Evolutionary conservation across 2,329 filamentous ascomycete species (phyloP), one percentile per base, ranked within the genome.

Genomic region (Grosmannia huntii): DNA sequence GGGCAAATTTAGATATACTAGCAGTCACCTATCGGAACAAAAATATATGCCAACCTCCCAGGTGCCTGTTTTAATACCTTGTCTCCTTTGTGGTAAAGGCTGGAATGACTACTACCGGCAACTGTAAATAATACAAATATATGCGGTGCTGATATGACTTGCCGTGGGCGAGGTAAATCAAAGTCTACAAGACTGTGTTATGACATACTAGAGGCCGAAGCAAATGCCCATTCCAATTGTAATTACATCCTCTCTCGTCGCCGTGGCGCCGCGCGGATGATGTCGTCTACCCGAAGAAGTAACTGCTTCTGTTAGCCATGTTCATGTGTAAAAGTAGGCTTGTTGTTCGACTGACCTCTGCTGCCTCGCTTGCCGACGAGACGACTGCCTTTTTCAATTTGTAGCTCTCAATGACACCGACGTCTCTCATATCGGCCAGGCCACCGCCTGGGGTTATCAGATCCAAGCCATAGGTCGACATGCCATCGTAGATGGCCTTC

Each of bases 361-460:
- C 91, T 62, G 94, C 94, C 75, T 99, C 94, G 60, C 90, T 95
- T 25, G 94, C 94, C 61, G 90, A 96, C 57, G 88, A 95, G 56
- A 99, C 94, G 57, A 99, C 94, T n/a, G 94, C 94, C 70, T 84
- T 87, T 83, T 99, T 99, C 70, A 99, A 76, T 80, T 99, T 99
- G 80, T 96, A 97, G 72, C 90, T 95, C 76, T 99, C 94, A 65
- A 99, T 87, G 31, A 99, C 91, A 51, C 94, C 94, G 53, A 95
- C 71, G 67, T 99, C 90, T 57, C 92, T 83, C 94, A 99, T 99
- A 68, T 99, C 94, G 14, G 89, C 81, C 67, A 99, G 90, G 51
- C 90, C 91, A 60, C 94, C 94, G 48, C 94, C 92, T 2, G 92
- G 91, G 1, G 86, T 90, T 74, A 87, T 78, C 62, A 99, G 76